These are phyloP conservation scores for Apiospora arundinis DNA, from an alignment of 2,329 filamentous ascomycete genomes.

Conservation along the genomic window DNA sequence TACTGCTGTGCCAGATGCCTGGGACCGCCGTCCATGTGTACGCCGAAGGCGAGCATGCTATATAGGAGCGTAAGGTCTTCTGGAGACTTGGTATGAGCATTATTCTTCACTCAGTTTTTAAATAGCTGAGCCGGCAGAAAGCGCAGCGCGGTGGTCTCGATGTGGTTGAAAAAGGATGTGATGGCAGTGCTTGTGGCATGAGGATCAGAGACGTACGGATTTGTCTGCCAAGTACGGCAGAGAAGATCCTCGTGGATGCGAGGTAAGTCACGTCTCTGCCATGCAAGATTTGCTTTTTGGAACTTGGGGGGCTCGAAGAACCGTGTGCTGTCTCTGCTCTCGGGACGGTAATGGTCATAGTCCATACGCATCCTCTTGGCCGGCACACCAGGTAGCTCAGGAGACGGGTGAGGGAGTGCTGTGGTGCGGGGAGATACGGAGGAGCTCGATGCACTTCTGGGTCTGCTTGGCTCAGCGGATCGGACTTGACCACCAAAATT, in stretches of 20 bases:
- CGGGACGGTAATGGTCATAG: slow-evolving; percentile 52
- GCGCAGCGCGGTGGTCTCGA: slow-evolving; percentile 48
- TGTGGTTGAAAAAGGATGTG: slow-evolving; percentile 50
- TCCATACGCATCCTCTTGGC: slow-evolving; percentile 57
- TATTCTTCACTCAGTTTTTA: slow-evolving; percentile 43
- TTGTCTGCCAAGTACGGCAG: slow-evolving; percentile 55
- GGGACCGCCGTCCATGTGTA: slow-evolving; percentile 46
- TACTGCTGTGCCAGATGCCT: slow-evolving; percentile 47
- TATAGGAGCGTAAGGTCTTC: slow-evolving; percentile 55
- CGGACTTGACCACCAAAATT: slow-evolving; percentile 42
- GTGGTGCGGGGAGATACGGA: slow-evolving; percentile 55
- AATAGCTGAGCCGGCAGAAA: slow-evolving; percentile 50
- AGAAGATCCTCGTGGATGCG: slow-evolving; percentile 57
- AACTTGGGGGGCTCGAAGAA: slow-evolving; percentile 42
- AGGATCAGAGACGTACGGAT: slow-evolving; percentile 54
- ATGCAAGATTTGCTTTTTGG: slow-evolving; percentile 42
- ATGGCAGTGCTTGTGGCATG: slow-evolving; percentile 48
- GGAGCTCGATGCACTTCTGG: slow-evolving; percentile 52
- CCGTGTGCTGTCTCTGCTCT: slow-evolving; percentile 38
- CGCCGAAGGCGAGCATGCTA: slow-evolving; percentile 49
- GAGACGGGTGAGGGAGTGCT: slow-evolving; percentile 36
- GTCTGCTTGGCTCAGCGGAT: slow-evolving; percentile 45
- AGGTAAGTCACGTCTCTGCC: slow-evolving; percentile 52
- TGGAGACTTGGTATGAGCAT: slow-evolving; percentile 44
- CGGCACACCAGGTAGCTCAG: slow-evolving; percentile 42